Conservation (phyloP, 257 asterid species). For the Solanum chiquidenum region DNA sequence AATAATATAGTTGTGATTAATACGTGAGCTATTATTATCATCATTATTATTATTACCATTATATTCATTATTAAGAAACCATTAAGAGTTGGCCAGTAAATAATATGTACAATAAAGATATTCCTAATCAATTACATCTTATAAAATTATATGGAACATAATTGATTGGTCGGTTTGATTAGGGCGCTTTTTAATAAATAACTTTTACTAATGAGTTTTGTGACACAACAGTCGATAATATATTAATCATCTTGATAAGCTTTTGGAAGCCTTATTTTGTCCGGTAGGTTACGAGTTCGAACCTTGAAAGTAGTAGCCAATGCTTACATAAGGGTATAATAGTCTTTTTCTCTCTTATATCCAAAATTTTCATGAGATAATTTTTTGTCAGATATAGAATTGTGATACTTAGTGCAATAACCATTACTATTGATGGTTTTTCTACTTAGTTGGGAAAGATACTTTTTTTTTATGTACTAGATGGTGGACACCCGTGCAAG, state of each 20-base stretch:
- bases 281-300: not conserved
- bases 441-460: too few relatives aligned
- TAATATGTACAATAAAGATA: not conserved
- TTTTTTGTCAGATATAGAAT: too few relatives aligned
- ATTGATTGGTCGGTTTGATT: not conserved
- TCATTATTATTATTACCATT: not conserved
- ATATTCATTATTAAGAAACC: not conserved
- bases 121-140: not conserved
- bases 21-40: not conserved
- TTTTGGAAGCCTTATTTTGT: not conserved
- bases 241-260: not conserved
- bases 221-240: not conserved
- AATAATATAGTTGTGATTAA: not conserved
- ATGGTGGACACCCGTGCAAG: too few relatives aligned
- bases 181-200: not conserved
- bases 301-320: not conserved
- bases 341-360: too few relatives aligned
- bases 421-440: too few relatives aligned
- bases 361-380: too few relatives aligned
- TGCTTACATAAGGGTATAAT: too few relatives aligned
- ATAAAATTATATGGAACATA: not conserved
- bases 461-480: too few relatives aligned
- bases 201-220: not conserved
- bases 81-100: not conserved
- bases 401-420: too few relatives aligned